Conservation (phyloP, 257 asterid genomes). For the Nicotiana paniculata region DNA sequence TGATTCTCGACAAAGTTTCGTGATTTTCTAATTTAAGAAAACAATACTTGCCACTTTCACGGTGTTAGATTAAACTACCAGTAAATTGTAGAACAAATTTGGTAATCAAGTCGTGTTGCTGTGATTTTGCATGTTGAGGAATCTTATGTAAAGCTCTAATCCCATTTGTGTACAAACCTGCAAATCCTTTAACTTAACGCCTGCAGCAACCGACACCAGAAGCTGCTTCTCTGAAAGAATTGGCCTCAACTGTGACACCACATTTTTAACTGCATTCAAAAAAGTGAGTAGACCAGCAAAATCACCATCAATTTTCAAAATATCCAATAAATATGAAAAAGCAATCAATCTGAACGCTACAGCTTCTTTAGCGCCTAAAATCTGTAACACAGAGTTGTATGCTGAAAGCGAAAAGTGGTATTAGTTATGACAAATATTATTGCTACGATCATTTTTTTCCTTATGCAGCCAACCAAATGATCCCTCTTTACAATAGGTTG, state of each 20-base stretch:
- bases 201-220: constrained; percentile 94
- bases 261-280: constrained; percentile 52
- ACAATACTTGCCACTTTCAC: neutral
- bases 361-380: neutral
- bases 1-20: neutral
- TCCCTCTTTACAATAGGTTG: neutral
- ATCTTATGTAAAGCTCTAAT: neutral
- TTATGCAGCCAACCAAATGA: neutral
- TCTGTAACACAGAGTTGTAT: neutral
- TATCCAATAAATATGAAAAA: neutral
- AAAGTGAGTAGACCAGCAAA: neutral
- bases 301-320: neutral
- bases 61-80: neutral
- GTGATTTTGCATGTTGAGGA: neutral
- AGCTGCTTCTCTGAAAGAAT: constrained; percentile 67
- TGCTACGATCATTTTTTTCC: neutral
- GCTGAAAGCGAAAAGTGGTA: neutral
- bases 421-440: neutral
- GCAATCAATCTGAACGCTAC: neutral
- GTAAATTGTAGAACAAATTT: neutral
- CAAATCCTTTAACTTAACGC: constrained; percentile 74
- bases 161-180: constrained; percentile 50
- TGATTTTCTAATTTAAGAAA: neutral
- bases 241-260: constrained; percentile 54
- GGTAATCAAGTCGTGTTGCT: neutral